phyloP scores from a whole-genome alignment of 805 yeast genomes.

The Saccharomycopsis sp. region DNA sequence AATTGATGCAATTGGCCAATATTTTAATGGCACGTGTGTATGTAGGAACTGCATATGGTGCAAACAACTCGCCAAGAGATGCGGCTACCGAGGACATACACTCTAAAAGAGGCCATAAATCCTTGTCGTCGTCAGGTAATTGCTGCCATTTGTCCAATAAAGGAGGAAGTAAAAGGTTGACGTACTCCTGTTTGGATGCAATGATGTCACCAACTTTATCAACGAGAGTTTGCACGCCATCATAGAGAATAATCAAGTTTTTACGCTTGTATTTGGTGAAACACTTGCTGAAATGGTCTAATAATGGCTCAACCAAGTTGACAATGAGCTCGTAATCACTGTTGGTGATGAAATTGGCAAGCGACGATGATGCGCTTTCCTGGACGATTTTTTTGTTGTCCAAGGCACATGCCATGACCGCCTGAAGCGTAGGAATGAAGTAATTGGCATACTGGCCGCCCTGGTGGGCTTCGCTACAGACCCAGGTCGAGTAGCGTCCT shows the following conservation, averaged over 20 bases:
- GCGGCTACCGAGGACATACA: slow-evolving; percentile 92
- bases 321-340: slow-evolving; percentile 57
- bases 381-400: slow-evolving; percentile 92
- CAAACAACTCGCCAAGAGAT: slow-evolving; percentile 73
- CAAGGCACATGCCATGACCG: slow-evolving; percentile 66
- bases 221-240: slow-evolving; percentile 84
- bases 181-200: slow-evolving; percentile 48
- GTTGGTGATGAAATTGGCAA: slow-evolving; percentile 75
- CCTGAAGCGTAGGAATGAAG: slow-evolving; percentile 70
- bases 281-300: slow-evolving; percentile 66
- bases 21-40: slow-evolving; percentile 73
- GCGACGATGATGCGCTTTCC: slow-evolving; percentile 85
- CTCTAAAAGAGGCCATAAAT: slow-evolving; percentile 86
- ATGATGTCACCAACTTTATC: slow-evolving; percentile 63
- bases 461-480: slow-evolving; percentile 57
- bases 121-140: slow-evolving; percentile 71
- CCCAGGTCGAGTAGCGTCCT: slow-evolving; percentile 80
- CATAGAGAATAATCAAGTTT: slow-evolving; percentile 76
- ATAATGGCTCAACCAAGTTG: slow-evolving; percentile 58
- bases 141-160: slow-evolving; percentile 74
- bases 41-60: slow-evolving; percentile 83
- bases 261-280: slow-evolving; percentile 74
- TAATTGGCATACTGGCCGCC: slow-evolving; percentile 60
- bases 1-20: slow-evolving; percentile 57
- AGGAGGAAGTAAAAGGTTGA: slow-evolving; percentile 69